These are phyloP conservation scores for Talaromyces ruber DNA, from an alignment of 495 filamentous ascomycete species.

Conservation along the genomic window DNA sequence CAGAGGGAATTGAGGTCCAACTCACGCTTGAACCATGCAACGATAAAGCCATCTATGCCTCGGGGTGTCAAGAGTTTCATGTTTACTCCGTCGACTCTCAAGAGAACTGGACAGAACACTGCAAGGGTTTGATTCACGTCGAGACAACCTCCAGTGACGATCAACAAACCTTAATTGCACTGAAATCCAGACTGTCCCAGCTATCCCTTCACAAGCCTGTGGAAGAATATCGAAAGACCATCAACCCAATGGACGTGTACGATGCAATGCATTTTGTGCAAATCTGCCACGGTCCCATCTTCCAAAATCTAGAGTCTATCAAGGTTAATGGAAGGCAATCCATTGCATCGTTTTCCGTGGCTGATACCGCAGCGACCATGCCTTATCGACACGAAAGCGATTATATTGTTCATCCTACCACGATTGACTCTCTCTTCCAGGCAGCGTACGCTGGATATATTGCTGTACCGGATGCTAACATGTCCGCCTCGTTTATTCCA, in stretches of 20 bases:
- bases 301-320: background rate
- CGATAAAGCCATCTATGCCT: too few relatives aligned
- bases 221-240: background rate
- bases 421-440: conserved; percentile 1
- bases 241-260: background rate
- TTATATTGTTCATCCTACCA: conserved; percentile 4
- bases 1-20: too few relatives aligned
- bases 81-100: too few relatives aligned
- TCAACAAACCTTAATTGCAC: too few relatives aligned
- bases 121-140: too few relatives aligned
- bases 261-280: background rate
- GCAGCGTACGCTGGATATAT: background rate
- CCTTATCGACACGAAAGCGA: background rate
- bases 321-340: background rate
- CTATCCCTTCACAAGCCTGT: background rate
- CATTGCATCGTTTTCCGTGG: background rate
- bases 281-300: background rate
- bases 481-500: background rate
- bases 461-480: background rate
- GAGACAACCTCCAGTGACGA: too few relatives aligned
- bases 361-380: background rate
- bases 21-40: too few relatives aligned
- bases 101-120: too few relatives aligned
- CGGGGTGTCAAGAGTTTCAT: too few relatives aligned
- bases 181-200: too few relatives aligned